A percentile compares a stretch with the other conserved stretches of the same genome.
phyloP scores from a whole-genome alignment of 2,329 filamentous ascomycete genomes.

The Remersonia thermophila region DNA sequence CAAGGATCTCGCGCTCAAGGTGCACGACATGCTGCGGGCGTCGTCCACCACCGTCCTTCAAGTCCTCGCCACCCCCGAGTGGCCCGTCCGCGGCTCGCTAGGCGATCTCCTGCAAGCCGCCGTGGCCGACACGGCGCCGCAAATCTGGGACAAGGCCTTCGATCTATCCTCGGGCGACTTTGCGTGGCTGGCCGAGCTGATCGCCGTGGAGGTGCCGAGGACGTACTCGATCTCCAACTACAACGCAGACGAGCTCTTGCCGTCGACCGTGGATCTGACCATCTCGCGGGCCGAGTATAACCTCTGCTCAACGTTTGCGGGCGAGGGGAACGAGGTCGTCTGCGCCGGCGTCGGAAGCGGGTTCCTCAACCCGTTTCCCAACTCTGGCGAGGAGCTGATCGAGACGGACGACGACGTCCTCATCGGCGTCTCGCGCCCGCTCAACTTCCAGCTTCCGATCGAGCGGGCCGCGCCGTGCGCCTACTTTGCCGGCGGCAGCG shows the following conservation, averaged over 20 bases:
- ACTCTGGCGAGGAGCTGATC: slow-evolving; percentile 26
- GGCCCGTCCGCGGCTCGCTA: slow-evolving; percentile 38
- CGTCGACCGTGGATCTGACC: slow-evolving; percentile 37
- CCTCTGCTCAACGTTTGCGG: slow-evolving; percentile 30
- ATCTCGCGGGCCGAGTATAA: slow-evolving; percentile 40
- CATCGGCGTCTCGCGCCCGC: slow-evolving; percentile 39
- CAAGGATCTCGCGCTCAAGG: slow-evolving; percentile 35
- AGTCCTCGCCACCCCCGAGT: slow-evolving; percentile 36
- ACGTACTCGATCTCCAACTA: slow-evolving; percentile 42
- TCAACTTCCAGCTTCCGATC: slow-evolving; percentile 39
- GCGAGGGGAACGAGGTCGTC: slow-evolving; percentile 18
- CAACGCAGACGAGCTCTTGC: slow-evolving; percentile 34
- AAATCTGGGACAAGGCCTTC: slow-evolving; percentile 40
- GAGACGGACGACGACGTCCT: slow-evolving; percentile 34
- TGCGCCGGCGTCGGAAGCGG: slow-evolving; percentile 39
- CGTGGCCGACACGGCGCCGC: slow-evolving; percentile 32
- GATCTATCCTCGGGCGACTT: slow-evolving; percentile 28
- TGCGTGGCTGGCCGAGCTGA: slow-evolving; percentile 33
- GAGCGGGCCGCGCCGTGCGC: slow-evolving; percentile 38
- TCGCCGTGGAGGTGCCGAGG: slow-evolving; percentile 37
- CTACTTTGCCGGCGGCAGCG: slow-evolving; percentile 41
- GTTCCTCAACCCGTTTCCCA: slow-evolving; percentile 39
- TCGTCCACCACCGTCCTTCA: slow-evolving; percentile 37
- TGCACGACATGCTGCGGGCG: slow-evolving; percentile 35
- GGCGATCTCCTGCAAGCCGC: slow-evolving; percentile 39